Conservation (phyloP, 2,329 filamentous ascomycete genomes). For the Chrysosporium keratinophilum region DNA sequence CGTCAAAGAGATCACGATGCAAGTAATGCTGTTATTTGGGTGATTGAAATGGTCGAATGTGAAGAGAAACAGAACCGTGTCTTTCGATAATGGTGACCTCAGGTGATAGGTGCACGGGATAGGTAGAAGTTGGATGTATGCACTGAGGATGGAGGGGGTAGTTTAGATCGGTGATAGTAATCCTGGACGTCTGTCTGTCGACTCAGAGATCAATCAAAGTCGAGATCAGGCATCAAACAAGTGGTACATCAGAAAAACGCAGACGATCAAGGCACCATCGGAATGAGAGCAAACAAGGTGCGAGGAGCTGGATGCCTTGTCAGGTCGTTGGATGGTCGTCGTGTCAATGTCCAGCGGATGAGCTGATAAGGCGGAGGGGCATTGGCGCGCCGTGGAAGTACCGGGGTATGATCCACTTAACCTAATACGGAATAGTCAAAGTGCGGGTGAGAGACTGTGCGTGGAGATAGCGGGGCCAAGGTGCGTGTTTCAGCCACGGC, state of each 20-base stretch:
- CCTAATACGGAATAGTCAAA: not conserved
- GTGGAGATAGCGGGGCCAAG: not conserved
- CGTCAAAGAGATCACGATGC: conserved; percentile 1
- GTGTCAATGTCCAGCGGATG: not conserved
- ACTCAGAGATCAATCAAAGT: not conserved
- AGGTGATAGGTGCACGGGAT: conserved; percentile 8
- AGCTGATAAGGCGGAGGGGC: not conserved
- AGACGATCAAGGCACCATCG: not conserved
- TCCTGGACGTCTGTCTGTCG: no score
- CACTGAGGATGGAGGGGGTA: not conserved
- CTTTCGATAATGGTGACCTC: not conserved
- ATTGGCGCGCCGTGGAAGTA: not conserved
- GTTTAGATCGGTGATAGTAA: no score
- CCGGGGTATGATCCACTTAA: not conserved
- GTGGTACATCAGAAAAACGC: not conserved
- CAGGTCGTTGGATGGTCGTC: not conserved
- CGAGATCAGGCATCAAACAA: not conserved
- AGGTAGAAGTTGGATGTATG: not conserved
- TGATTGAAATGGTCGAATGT: not conserved
- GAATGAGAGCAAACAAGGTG: not conserved
- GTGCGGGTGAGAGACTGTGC: not conserved
- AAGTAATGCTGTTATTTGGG: not conserved
- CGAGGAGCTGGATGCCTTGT: not conserved
- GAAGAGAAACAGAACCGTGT: not conserved
- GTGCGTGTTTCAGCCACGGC: not conserved